Evolutionary conservation across 202 grass and related monocot species (phyloP), one percentile per base, ranked within the genome.

Genomic region (Carex arenaria): DNA sequence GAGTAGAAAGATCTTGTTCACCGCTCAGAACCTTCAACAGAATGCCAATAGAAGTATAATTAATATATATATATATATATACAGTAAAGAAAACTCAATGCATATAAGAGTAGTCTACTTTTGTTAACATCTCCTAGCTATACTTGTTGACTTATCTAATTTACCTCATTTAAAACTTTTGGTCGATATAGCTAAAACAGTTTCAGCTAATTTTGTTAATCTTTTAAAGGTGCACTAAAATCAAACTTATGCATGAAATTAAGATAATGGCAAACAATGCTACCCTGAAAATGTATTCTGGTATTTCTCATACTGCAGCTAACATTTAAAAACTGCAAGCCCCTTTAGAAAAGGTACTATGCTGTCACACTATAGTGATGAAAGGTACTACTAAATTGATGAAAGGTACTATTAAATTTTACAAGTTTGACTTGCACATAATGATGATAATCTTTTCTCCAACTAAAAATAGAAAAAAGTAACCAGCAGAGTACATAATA

Each of bases 1-100:
- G 87, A 79, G 85, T 62, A 78, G 87, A 59, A 14, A 98, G 88
- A 54, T 95, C 92, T 68, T 95, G 90, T 66, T 98, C 95, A 11
- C 95, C 92, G 0, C 84, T 93, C 69, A 95, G 49, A 81, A 95
- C 83, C 95, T 98, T 82, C 3, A 79, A 53, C n/a, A 61, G 79
- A 67, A 5, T 56, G 47, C 17, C 52, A 82, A 68, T 56, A 13
- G 0, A 82, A 32, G 3, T 82, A 31, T 18, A 53, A 70, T 49
- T 19, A 2, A 4, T 49, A 26, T 26, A 26, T 26, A 26, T 26
- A 26, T 26, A 26, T 49, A 26, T 26, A 26, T 26, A 26, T 26
- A 4, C 34, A 20, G 18, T 67, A 4, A 32, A 55, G 59, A 18
- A 77, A 13, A 9, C 9, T 51, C 60, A 13, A 61, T 45, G 17